Percentiles rank a stretch among this genome's conserved stretches.
phyloP scores from a whole-genome alignment of 371 early-diverging fungal genomes.

The Enteropsectra breve region DNA sequence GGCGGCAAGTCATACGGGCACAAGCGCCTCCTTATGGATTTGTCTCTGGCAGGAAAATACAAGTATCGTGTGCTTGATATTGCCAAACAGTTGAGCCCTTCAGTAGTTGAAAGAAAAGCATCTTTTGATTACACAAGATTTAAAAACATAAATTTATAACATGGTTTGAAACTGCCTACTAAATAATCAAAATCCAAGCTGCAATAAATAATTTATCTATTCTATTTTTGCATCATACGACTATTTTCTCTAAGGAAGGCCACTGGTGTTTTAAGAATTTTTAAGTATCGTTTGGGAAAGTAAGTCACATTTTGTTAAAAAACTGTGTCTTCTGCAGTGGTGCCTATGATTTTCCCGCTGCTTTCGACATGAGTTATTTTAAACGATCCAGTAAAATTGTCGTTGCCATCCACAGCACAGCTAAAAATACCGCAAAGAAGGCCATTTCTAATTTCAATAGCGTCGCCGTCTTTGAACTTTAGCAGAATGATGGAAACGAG shows the following conservation, averaged over 20 bases:
- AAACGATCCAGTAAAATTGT: slow-evolving; percentile 24
- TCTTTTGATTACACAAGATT: slow-evolving; percentile 22
- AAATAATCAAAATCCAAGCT: too few relatives aligned
- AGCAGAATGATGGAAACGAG: slow-evolving; percentile 12
- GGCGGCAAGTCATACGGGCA: slow-evolving; percentile 10
- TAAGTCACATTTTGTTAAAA: too few relatives aligned
- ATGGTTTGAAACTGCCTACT: too few relatives aligned
- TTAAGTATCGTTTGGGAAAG: too few relatives aligned
- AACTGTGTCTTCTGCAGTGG: too few relatives aligned
- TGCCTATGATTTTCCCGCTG: not conserved
- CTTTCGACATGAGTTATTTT: not conserved
- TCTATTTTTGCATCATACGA: too few relatives aligned
- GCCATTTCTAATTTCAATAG: slow-evolving; percentile 5
- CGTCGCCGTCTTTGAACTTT: not conserved
- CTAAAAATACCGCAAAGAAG: slow-evolving; percentile 6
- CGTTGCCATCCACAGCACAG: slow-evolving; percentile 14
- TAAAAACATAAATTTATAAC: slow-evolving; percentile 24
- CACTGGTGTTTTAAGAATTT: too few relatives aligned
- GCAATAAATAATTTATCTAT: too few relatives aligned
- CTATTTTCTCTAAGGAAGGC: too few relatives aligned
- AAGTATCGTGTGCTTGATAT: slow-evolving; percentile 36
- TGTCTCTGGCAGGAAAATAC: slow-evolving; percentile 10
- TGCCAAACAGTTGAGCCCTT: slow-evolving; percentile 9
- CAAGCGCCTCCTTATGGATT: slow-evolving; percentile 10
- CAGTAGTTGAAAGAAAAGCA: slow-evolving; percentile 32